These are phyloP conservation scores for Gaillardinia entomophila DNA, from an alignment of 805 yeast species.

Conservation along the genomic window DNA sequence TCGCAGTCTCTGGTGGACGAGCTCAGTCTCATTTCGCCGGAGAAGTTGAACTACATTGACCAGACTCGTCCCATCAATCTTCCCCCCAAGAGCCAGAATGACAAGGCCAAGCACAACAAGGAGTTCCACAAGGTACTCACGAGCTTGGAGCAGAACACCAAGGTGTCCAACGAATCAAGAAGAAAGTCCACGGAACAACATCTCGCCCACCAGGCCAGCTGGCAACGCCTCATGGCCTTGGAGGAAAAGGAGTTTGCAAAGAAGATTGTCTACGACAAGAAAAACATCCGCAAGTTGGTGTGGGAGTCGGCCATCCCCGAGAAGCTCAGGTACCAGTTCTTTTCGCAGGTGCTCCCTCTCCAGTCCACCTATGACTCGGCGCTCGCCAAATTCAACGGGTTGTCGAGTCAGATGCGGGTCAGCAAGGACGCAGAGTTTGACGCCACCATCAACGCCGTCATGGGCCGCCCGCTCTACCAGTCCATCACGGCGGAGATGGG, in stretches of 20 bases:
- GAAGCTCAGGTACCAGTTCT: conserved; percentile 20
- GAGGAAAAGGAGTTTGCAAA: conserved; percentile 16
- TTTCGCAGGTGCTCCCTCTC: conserved; percentile 18
- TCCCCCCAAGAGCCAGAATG: conserved; percentile 57
- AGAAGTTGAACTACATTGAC: conserved; percentile 49
- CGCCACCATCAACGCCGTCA: conserved; percentile 15
- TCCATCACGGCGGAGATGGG: conserved; percentile 14
- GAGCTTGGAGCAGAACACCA: conserved; percentile 28
- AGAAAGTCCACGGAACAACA: conserved; percentile 12
- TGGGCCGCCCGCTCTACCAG: conserved; percentile 25
- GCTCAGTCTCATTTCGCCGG: conserved; percentile 51
- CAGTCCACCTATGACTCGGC: conserved; percentile 13
- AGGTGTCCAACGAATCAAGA: conserved; percentile 17
- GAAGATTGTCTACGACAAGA: conserved; percentile 22
- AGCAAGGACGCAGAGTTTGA: conserved; percentile 31
- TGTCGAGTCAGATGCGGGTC: conserved; percentile 21
- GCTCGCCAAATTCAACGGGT: conserved; percentile 13
- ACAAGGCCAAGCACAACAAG: conserved; percentile 49
- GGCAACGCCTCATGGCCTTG: conserved; percentile 18
- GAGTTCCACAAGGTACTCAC: conserved; percentile 45
- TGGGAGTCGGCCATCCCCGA: conserved; percentile 34
- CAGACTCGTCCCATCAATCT: conserved; percentile 67
- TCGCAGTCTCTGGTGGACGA: conserved; percentile 47
- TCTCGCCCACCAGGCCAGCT: conserved; percentile 18
- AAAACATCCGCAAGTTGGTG: conserved; percentile 22